Percentiles rank a stretch among this genome's conserved stretches.
These are phyloP conservation scores for Botrytis galanthina DNA, from an alignment of 2,329 filamentous ascomycete species.

Conservation along the genomic window DNA sequence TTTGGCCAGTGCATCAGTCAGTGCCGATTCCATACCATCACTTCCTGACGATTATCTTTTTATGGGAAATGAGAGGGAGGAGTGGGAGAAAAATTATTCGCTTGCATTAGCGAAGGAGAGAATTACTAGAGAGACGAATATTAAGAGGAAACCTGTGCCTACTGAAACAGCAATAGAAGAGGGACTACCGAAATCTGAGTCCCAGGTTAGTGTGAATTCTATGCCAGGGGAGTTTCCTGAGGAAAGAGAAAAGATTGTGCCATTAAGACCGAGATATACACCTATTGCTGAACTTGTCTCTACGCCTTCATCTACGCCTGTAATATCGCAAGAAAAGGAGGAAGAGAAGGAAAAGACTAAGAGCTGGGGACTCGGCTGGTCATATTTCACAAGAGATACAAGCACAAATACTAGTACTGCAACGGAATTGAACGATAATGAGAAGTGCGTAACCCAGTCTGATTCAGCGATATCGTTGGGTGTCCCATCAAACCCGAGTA, in stretches of 20 bases:
- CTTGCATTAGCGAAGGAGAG: slow-evolving; percentile 5
- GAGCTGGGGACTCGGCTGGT: slow-evolving; percentile 31
- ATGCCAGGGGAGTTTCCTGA: slow-evolving; percentile 19
- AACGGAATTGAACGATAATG: neutral
- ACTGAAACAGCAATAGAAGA: neutral
- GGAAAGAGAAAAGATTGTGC: slow-evolving; percentile 24
- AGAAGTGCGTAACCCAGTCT: slow-evolving; percentile 22
- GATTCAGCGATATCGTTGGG: slow-evolving; percentile 31
- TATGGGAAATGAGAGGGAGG: slow-evolving; percentile 17
- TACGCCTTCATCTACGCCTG: neutral
- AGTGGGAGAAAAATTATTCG: slow-evolving; percentile 14
- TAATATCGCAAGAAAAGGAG: slow-evolving; percentile 10
- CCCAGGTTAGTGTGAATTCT: slow-evolving; percentile 1
- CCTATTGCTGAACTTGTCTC: neutral
- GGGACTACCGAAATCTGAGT: slow-evolving; percentile 7
- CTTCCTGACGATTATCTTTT: slow-evolving; percentile 22
- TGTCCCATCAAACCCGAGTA: slow-evolving; percentile 20
- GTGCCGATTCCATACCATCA: slow-evolving; percentile 17
- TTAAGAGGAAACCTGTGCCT: slow-evolving; percentile 26
- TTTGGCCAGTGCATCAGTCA: neutral
- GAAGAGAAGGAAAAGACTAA: slow-evolving; percentile 7
- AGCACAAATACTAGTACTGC: neutral
- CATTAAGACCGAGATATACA: slow-evolving; percentile 19
- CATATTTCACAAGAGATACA: slow-evolving; percentile 24
- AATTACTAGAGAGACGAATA: slow-evolving; percentile 16